These are phyloP conservation scores for Populus trichocarpa DNA, from an alignment of 441 rosid species.

Conservation along the genomic window DNA sequence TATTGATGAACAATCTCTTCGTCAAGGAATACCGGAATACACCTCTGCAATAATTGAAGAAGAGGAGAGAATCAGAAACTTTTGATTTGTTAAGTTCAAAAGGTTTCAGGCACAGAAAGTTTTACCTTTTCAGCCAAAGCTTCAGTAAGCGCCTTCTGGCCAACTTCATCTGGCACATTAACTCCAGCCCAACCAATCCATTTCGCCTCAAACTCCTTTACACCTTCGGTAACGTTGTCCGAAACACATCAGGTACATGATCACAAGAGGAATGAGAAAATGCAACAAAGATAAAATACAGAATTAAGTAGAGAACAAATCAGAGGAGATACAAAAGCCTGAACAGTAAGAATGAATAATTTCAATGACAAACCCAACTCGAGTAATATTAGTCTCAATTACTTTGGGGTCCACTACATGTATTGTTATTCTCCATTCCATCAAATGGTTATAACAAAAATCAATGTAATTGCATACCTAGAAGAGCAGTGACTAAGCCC, in stretches of 20 bases:
- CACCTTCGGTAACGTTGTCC: conserved; percentile 52
- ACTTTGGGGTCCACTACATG: neutral
- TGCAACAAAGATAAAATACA: neutral
- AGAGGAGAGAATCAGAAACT: neutral
- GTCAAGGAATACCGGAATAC: conserved; percentile 97
- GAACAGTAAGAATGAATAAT: neutral
- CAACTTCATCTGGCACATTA: conserved; percentile 93
- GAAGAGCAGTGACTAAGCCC: conserved; percentile 91
- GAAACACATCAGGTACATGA: conserved; percentile 30
- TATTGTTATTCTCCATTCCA: too few relatives aligned
- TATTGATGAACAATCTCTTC: conserved; percentile 99
- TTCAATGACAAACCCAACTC: neutral
- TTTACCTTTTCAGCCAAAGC: conserved; percentile 93
- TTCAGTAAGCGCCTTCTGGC: conserved; percentile 83
- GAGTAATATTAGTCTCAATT: neutral
- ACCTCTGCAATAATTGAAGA: conserved; percentile 50
- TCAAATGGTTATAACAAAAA: neutral
- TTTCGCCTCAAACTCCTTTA: conserved; percentile 93
- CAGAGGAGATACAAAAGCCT: neutral
- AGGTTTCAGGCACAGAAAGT: conserved; percentile 4
- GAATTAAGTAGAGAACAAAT: neutral
- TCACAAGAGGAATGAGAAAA: conserved; percentile 13
- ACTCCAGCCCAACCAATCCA: conserved; percentile 99
- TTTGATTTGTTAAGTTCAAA: neutral
- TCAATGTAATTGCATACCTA: conserved; percentile 39